These are phyloP conservation scores for Thraustotheca clavata DNA, from an alignment of 352 stramenopile species.

Conservation along the genomic window DNA sequence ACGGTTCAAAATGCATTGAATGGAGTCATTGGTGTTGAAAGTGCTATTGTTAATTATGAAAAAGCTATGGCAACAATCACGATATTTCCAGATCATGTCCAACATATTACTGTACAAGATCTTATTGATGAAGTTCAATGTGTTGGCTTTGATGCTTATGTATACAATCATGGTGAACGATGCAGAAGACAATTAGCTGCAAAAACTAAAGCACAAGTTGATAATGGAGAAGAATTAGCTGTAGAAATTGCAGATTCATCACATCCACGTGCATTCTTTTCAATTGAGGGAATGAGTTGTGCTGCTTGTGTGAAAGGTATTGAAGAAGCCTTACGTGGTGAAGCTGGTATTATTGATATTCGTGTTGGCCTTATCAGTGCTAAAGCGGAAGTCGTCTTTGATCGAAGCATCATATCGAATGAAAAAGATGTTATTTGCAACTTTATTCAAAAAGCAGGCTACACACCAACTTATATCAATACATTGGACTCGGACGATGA, in stretches of 20 bases:
- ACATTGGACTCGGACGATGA: slow-evolving; percentile 69
- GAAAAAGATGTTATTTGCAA: slow-evolving; percentile 37
- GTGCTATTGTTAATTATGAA: slow-evolving; percentile 24
- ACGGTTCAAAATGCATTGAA: slow-evolving; percentile 38
- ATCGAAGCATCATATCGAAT: slow-evolving; percentile 54
- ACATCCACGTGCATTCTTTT: slow-evolving; percentile 69
- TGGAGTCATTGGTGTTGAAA: slow-evolving; percentile 23
- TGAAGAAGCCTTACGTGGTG: slow-evolving; percentile 60
- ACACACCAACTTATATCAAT: slow-evolving; percentile 70
- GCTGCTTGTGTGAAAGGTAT: slow-evolving; percentile 82
- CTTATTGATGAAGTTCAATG: slow-evolving; percentile 25
- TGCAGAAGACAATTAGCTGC: slow-evolving; percentile 38
- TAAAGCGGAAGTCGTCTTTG: slow-evolving; percentile 79
- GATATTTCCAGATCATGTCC: slow-evolving; percentile 7
- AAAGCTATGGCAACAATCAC: slow-evolving; percentile 46
- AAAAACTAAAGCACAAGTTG: slow-evolving; percentile 32
- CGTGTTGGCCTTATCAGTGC: slow-evolving; percentile 78
- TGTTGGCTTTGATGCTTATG: slow-evolving; percentile 34
- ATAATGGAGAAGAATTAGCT: slow-evolving; percentile 27
- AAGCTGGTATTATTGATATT: slow-evolving; percentile 57
- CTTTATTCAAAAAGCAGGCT: slow-evolving; percentile 67
- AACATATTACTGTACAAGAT: slow-evolving; percentile 21
- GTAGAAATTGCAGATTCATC: slow-evolving; percentile 27
- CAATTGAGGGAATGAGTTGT: slow-evolving; percentile 81
- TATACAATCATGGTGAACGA: slow-evolving; percentile 48